Percentiles rank a stretch among this genome's conserved stretches.
phyloP scores from a whole-genome alignment of 164 flowering plant genomes.

The Houttuynia cordata region DNA sequence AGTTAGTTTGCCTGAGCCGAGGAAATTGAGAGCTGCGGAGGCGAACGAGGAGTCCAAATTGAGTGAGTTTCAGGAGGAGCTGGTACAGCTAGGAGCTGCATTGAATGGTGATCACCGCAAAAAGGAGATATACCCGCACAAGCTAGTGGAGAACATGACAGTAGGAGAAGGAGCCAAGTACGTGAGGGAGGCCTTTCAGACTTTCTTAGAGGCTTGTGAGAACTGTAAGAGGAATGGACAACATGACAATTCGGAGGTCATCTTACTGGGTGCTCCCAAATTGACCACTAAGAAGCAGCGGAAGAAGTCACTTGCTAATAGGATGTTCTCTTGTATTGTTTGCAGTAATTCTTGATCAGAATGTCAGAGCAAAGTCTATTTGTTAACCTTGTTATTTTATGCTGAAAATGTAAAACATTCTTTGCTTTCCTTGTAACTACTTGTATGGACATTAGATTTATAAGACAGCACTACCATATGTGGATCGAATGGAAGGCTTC shows the following conservation, averaged over 20 bases:
- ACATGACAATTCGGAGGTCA: constrained; percentile 23
- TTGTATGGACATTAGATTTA: neutral
- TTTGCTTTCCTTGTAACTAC: too few species aligned
- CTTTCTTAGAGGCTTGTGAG: constrained; percentile 30
- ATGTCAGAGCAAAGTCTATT: too few species aligned
- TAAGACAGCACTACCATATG: neutral
- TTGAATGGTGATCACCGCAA: constrained; percentile 52
- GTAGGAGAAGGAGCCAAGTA: constrained; percentile 36
- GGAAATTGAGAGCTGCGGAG: constrained; percentile 27
- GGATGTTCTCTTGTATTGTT: too few species aligned
- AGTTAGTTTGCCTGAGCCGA: constrained; percentile 49
- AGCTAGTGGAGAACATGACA: constrained; percentile 46
- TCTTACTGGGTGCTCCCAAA: neutral
- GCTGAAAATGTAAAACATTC: too few species aligned
- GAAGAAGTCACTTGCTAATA: too few species aligned
- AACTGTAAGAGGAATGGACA: constrained; percentile 25
- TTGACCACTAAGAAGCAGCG: neutral
- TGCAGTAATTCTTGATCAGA: too few species aligned
- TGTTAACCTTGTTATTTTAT: too few species aligned
- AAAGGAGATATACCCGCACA: constrained; percentile 37
- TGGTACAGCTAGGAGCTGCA: constrained; percentile 57
- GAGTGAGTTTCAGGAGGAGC: constrained; percentile 65
- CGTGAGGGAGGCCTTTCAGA: constrained; percentile 29
- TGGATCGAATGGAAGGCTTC: neutral
- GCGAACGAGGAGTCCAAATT: constrained; percentile 29